phyloP scores from a whole-genome alignment of 2,329 filamentous ascomycete species.

The Onygena corvina region DNA sequence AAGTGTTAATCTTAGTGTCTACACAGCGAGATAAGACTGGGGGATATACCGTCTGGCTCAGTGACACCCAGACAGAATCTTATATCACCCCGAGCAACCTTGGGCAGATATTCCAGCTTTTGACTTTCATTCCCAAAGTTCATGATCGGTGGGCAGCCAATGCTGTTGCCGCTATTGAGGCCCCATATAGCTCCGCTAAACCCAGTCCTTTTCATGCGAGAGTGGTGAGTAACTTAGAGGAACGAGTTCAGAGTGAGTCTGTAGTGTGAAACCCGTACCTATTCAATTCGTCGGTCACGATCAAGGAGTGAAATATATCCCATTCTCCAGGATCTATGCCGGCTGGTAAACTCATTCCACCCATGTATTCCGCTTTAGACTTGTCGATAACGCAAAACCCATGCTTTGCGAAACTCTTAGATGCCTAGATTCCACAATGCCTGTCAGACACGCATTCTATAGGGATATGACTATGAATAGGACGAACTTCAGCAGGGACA shows the following conservation, averaged over 20 bases:
- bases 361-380: conserved; percentile 30
- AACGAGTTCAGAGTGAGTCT: background rate
- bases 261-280: conserved; percentile 7
- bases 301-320: conserved; percentile 47
- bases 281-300: conserved; percentile 43
- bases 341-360: conserved; percentile 32
- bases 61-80: conserved; percentile 55
- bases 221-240: background rate
- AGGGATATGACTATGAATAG: background rate
- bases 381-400: conserved; percentile 31
- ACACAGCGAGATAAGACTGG: background rate
- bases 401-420: conserved; percentile 29
- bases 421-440: conserved; percentile 21
- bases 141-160: conserved; percentile 54
- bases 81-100: conserved; percentile 46
- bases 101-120: conserved; percentile 47
- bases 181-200: conserved; percentile 48
- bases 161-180: conserved; percentile 48
- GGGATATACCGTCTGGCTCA: conserved; percentile 45
- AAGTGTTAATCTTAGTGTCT: background rate
- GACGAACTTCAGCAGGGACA: conserved; percentile 35
- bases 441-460: background rate
- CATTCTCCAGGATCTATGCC: conserved; percentile 39
- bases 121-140: conserved; percentile 50
- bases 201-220: conserved; percentile 37